Conservation (phyloP, 148 eudicot species). For the Rhododendron mucronatum region DNA sequence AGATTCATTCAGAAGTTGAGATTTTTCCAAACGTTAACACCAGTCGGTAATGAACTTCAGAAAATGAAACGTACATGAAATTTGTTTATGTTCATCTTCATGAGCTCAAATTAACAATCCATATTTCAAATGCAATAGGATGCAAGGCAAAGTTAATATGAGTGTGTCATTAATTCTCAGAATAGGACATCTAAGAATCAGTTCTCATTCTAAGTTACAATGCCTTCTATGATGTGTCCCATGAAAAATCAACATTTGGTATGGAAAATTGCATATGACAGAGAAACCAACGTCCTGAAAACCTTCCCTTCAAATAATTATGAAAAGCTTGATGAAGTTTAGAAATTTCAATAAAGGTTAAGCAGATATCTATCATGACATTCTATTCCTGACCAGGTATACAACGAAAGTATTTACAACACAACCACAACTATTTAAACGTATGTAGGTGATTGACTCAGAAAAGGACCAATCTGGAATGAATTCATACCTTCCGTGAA, state of each 20-base stretch:
- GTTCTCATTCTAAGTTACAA: neutral
- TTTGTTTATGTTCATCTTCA: neutral
- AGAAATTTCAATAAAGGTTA: neutral
- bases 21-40: neutral
- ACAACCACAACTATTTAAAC: neutral
- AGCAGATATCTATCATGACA: neutral
- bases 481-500: slow-evolving; percentile 81
- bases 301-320: neutral
- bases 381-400: neutral
- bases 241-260: slow-evolving; percentile 6
- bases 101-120: neutral
- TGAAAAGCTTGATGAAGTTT: neutral
- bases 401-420: neutral
- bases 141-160: neutral
- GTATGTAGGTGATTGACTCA: neutral
- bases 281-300: neutral
- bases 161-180: neutral
- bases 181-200: neutral
- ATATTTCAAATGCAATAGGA: neutral
- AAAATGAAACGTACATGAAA: neutral
- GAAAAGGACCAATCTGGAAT: neutral
- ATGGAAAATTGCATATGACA: neutral
- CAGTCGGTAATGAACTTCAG: neutral
- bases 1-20: slow-evolving; percentile 5
- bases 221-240: neutral